Base-by-base conservation (phyloP, 2,329 filamentous ascomycete species). In the Pseudogymnoascus sp. region DNA sequence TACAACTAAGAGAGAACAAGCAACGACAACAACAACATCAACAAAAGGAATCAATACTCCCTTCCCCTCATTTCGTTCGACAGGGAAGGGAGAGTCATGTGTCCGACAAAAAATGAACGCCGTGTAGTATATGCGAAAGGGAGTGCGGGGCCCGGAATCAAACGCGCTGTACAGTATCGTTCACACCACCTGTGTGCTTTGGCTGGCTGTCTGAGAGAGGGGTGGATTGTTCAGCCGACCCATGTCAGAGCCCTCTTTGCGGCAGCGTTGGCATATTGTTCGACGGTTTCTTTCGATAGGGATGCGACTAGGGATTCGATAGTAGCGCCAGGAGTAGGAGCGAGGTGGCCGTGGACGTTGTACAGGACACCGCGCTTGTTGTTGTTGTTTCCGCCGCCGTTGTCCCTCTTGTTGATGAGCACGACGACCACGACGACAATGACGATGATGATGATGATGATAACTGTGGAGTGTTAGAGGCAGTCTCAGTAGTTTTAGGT, bases 361-460 rank as follows among this genome's bases (percentile, higher is more conserved):
- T 59, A 29, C 58, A 27, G 12, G 42, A 59, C 17, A 61, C 4
- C 2, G 55, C 60, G 38, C 59, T 48, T 59, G 51, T 60, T 42
- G 9, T 64, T 38, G 59, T 62, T 62, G 61, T 61, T 44, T 0
- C 60, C 25, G 61, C 12, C 17, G 17, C 10, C 10, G 41, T 21
- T 51, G 55, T 38, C 61, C 38, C 61, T 62, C 62, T 75, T 68
- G 63, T 74, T 77, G 66, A 81, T 75, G 68, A 77, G 74, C 60
- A 81, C 78, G 60, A 75, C 78, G 65, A 83, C 74, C 68, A 77
- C 78, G 42, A 82, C 74, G 58, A 78, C 70, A 61, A 78, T 68
- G 63, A 75, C 72, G 61, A 84, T 75, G 67, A 83, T 79, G 61
- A 77, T 72, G 66, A 84, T 77, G 67, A 84, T 83, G 64, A 82